phyloP scores from a whole-genome alignment of 441 rosid genomes.

The Francoa sonchifolia region DNA sequence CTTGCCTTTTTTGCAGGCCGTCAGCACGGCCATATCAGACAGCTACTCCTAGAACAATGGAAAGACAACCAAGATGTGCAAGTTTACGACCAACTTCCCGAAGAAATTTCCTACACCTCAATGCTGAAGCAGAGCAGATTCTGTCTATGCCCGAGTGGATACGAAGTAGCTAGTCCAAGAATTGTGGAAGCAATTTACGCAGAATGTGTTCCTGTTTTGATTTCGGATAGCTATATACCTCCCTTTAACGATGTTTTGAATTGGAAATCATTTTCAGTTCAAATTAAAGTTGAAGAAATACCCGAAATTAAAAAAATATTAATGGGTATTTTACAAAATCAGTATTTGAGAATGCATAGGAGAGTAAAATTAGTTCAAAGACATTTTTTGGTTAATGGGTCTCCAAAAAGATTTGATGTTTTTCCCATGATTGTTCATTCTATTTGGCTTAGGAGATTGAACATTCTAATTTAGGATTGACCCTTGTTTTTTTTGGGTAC shows the following conservation, averaged over 20 bases:
- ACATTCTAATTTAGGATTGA: no score
- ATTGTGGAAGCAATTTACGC: constrained; percentile 75
- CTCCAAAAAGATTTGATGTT: constrained; percentile 72
- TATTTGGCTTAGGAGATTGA: constrained; percentile 72
- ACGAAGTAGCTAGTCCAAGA: constrained; percentile 86
- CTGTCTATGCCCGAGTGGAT: constrained; percentile 86
- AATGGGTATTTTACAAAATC: constrained; percentile 46
- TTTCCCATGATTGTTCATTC: constrained; percentile 94
- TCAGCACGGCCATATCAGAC: constrained; percentile 83
- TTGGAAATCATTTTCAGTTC: constrained; percentile 67
- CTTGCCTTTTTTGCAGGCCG: constrained; percentile 92
- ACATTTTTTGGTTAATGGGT: constrained; percentile 69
- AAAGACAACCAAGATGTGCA: constrained; percentile 54
- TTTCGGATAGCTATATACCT: constrained; percentile 65
- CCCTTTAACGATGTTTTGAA: constrained; percentile 77
- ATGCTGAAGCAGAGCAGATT: constrained; percentile 70
- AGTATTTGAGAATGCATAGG: constrained; percentile 70
- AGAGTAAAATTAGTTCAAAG: constrained; percentile 49
- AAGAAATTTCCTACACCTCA: constrained; percentile 48
- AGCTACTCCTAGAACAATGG: constrained; percentile 75
- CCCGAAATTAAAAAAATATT: constrained; percentile 62
- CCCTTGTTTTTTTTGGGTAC: no score
- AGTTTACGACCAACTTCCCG: constrained; percentile 64
- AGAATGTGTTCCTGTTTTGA: constrained; percentile 71
- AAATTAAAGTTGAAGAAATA: constrained; percentile 47